A percentile compares a stretch with the other conserved stretches of the same genome.
These are phyloP conservation scores for Penicillium dipodomyicola DNA, from an alignment of 495 filamentous ascomycete species.

Conservation along the genomic window DNA sequence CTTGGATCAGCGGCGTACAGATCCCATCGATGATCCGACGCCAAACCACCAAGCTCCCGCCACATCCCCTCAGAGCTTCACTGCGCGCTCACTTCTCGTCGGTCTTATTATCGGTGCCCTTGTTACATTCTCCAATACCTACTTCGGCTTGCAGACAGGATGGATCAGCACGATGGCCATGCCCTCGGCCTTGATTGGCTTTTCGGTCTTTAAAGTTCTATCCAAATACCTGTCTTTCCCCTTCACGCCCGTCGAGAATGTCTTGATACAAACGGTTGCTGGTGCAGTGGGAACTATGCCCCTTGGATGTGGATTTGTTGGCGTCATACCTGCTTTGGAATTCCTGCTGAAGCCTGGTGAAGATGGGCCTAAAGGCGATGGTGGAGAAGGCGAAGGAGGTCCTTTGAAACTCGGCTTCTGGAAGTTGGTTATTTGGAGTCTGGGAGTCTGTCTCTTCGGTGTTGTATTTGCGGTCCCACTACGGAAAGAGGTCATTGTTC, in stretches of 20 bases:
- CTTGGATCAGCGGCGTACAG: slow-evolving; percentile 2
- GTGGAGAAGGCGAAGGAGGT: slow-evolving; percentile 61
- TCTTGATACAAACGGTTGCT: slow-evolving; percentile 94
- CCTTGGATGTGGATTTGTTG: slow-evolving; percentile 92
- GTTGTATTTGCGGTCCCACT: slow-evolving; percentile 93
- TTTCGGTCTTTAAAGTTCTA: slow-evolving; percentile 86
- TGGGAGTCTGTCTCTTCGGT: slow-evolving; percentile 92
- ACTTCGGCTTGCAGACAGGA: slow-evolving; percentile 96
- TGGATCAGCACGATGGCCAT: slow-evolving; percentile 87
- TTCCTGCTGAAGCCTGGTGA: slow-evolving; percentile 75
- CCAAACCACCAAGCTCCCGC: slow-evolving; percentile 12
- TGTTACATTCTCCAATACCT: slow-evolving; percentile 95
- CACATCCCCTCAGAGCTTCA: slow-evolving; percentile 62
- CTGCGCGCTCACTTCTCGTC: slow-evolving; percentile 72
- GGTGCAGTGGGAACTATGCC: slow-evolving; percentile 97
- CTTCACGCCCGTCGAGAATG: slow-evolving; percentile 94
- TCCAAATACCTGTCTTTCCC: slow-evolving; percentile 67
- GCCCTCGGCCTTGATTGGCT: slow-evolving; percentile 94
- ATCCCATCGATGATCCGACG: slow-evolving; percentile 5
- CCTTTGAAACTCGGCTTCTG: slow-evolving; percentile 68
- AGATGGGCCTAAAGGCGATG: slow-evolving; percentile 48
- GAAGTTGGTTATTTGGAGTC: slow-evolving; percentile 81
- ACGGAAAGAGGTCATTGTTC: slow-evolving; percentile 83
- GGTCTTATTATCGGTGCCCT: slow-evolving; percentile 82
- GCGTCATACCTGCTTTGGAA: slow-evolving; percentile 87